Evolutionary conservation across 495 filamentous ascomycete genomes (phyloP), one percentile per base, ranked within the genome.

Genomic region (Aspergillus affinis): DNA sequence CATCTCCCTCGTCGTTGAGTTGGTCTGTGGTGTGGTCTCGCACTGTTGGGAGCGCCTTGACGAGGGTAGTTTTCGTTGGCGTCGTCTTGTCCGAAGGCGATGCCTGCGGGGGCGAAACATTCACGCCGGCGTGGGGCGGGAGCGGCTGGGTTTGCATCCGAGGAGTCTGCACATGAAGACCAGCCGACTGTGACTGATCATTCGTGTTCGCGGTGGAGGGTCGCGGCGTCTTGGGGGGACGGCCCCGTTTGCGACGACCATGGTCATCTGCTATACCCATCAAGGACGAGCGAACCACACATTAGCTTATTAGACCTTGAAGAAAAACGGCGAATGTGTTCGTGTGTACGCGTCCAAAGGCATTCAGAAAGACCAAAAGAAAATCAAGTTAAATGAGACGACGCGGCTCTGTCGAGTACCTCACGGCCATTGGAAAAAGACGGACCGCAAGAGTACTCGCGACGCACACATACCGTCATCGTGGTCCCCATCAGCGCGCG

Each of bases 11-110:
- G 10, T 88, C 82, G 30, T 87, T 91, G 51, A 99, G 86, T 69
- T 97, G 93, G 74, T 99, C 94, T 4, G 95, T 98, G 10, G 94
- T 99, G 69, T 99, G 94, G 69, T 99, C 94, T 60, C 94, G 80
- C 13, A 98, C 95, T 15, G 94, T 98, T 21, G 94, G 94, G 20
- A 99, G 81, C 0, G 94, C 94, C 75, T 99, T 99, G 62, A 99
- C 80, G 10, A 93, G 88, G 3, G 83, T 70, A 21, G 87, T 78
- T 74, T 97, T 98, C 18, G 90, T 88, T n/a, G 95, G 91, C 0
- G 92, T 93, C 1, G 87, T 79, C 75, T 93, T 96, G 27, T 90
- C 83, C 9, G 89, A 88, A 45, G 88, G 87, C 46, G 94, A 95
- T 17, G 86, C 78, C 60, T 92, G 88, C 46, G 84, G 81, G 18